phyloP scores from a whole-genome alignment of 345 rosid species.

The Pseudoturritis turrita region DNA sequence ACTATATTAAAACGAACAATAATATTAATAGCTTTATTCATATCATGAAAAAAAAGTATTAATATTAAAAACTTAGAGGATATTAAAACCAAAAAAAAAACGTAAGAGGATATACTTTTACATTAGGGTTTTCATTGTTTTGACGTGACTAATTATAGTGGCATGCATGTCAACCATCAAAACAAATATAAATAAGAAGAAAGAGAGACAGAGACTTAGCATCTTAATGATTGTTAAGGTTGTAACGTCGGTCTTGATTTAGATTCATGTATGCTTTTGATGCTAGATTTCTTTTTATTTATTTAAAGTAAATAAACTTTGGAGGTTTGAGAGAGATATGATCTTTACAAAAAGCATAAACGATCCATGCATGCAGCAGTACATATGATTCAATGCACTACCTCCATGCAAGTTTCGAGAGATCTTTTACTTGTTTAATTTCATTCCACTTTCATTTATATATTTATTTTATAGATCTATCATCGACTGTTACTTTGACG shows the following conservation, averaged over 20 bases:
- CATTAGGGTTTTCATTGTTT: slow-evolving; percentile 17
- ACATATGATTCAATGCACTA: slow-evolving; percentile 27
- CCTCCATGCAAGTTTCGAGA: slow-evolving; percentile 26
- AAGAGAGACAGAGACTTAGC: neutral
- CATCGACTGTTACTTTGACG: neutral
- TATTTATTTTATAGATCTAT: neutral
- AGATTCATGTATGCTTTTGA: slow-evolving; percentile 26
- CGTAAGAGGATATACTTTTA: neutral
- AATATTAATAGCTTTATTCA: neutral
- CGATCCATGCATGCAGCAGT: slow-evolving; percentile 33
- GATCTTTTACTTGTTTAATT: neutral
- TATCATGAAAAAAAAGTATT: slow-evolving; percentile 9
- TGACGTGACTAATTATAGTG: slow-evolving; percentile 32
- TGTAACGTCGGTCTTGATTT: slow-evolving; percentile 2
- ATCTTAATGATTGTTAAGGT: slow-evolving; percentile 16
- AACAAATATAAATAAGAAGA: slow-evolving; percentile 9
- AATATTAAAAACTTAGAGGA: neutral
- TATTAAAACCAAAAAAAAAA: no score
- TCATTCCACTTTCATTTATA: neutral
- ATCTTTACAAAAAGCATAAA: slow-evolving; percentile 18
- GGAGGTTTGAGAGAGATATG: slow-evolving; percentile 16
- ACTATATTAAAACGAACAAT: neutral
- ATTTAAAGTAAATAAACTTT: slow-evolving; percentile 18
- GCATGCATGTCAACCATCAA: slow-evolving; percentile 31
- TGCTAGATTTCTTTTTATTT: neutral